Evolutionary conservation across 495 filamentous ascomycete genomes (phyloP), one percentile per base, ranked within the genome.

Genomic region (Entonaema liquescens): DNA sequence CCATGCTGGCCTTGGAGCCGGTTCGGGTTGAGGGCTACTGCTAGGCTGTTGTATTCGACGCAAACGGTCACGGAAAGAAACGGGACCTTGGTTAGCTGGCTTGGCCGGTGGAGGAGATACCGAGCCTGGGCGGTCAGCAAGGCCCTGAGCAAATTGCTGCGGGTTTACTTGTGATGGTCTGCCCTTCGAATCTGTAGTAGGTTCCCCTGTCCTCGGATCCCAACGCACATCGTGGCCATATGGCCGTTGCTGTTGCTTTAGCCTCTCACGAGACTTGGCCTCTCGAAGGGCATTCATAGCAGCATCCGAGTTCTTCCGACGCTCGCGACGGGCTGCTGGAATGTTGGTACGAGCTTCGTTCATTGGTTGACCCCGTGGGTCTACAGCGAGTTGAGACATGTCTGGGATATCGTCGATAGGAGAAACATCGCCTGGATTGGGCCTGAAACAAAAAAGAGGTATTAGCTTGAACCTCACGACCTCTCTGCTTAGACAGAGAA

Each of bases 181-280:
- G 28, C 83, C 81, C 55, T 72, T 82, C 21, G 77, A 62, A 59
- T 78, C 81, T 8, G 76, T 80, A 21, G 82, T 85, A 23, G 77
- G 78, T 65, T 85, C 84, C n/a, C 83, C 84, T 0, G 84, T 85
- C 44, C 79, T 79, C 13, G 83, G 83, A 64, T 86, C 83, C 83
- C 82, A 84, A 50, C 80, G 74, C 11, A 79, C 74, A 61, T 73
- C 76, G 36, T 79, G 71, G 5, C 73, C 70, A 53, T 77, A 75
- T 15, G 71, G 64, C 15, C 76, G 74, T 33, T 70, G 74, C 35
- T 70, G 74, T 17, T 72, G 68, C 50, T 71, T 63, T 28, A 67
- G 54, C 49, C 70, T 78, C 26, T 81, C 78, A 29, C 67, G 75
- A 17, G 76, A 74, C 31, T 76, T 72, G 3, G 77, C 50, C 35